phyloP scores from a whole-genome alignment of 768 basidiomycete genomes.

The Suillus decipiens region DNA sequence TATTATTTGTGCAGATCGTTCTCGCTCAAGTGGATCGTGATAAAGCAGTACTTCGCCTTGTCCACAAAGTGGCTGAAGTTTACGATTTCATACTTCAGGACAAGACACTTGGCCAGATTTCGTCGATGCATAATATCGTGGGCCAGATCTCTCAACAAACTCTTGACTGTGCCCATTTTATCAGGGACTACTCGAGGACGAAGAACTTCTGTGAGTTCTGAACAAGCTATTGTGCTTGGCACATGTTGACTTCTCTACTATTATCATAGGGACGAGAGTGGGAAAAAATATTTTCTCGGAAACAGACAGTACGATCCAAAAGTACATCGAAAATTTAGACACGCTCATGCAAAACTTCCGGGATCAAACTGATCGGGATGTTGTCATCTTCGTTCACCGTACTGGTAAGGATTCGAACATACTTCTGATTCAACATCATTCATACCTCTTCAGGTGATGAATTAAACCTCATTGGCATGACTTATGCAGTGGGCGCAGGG shows the following conservation, averaged over 20 bases:
- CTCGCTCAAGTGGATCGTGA: slow-evolving; percentile 9
- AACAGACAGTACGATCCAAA: neutral
- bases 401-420: slow-evolving; percentile 7
- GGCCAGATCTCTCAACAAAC: slow-evolving; percentile 6
- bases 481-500: slow-evolving; percentile 7
- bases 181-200: slow-evolving; percentile 6
- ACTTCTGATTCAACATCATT: neutral
- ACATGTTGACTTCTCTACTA: neutral
- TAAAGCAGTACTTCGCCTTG: slow-evolving; percentile 2
- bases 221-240: neutral
- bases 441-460: slow-evolving; percentile 5
- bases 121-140: neutral
- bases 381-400: slow-evolving; percentile 1
- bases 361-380: slow-evolving; percentile 1
- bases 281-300: neutral
- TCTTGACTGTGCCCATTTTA: slow-evolving; percentile 12
- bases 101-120: slow-evolving; percentile 4
- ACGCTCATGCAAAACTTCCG: slow-evolving; percentile 9
- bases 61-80: slow-evolving; percentile 7
- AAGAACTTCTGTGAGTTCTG: slow-evolving; percentile 12
- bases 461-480: slow-evolving; percentile 1
- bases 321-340: slow-evolving; percentile 2
- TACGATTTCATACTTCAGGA: slow-evolving; percentile 8
- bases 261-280: neutral
- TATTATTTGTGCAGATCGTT: neutral